phyloP scores from a whole-genome alignment of 148 eudicot species.

The Euryodendron excelsum region DNA sequence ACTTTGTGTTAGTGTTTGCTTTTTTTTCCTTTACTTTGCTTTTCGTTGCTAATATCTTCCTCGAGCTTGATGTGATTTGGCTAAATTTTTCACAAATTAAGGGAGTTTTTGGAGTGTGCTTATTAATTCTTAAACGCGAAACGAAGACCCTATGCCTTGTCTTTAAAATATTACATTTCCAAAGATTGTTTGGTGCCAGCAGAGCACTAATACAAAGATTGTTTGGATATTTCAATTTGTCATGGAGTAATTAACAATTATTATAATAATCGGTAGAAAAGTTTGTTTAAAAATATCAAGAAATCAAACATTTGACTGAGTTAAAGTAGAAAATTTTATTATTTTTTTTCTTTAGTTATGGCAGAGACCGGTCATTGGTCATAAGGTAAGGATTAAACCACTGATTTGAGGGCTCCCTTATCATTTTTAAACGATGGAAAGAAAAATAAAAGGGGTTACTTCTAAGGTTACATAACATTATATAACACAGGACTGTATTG shows the following conservation, averaged over 20 bases:
- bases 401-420: neutral
- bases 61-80: neutral
- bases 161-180: no score
- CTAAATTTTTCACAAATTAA: neutral
- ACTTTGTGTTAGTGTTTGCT: neutral
- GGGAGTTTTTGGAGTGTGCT: no score
- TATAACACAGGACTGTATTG: no score
- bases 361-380: no score
- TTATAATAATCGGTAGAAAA: neutral
- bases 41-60: neutral
- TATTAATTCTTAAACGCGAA: no score
- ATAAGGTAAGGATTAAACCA: neutral
- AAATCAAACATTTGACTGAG: neutral
- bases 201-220: neutral
- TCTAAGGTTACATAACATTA: no score
- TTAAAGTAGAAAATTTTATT: neutral
- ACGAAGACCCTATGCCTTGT: no score
- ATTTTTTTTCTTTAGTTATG: neutral
- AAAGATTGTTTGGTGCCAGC: constrained; percentile 1
- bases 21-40: neutral
- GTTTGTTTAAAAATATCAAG: neutral
- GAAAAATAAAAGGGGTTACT: no score
- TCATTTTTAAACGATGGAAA: neutral
- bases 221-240: neutral
- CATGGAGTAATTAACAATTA: neutral